phyloP scores from a whole-genome alignment of 768 basidiomycete species.

The Exidia glandulosa region DNA sequence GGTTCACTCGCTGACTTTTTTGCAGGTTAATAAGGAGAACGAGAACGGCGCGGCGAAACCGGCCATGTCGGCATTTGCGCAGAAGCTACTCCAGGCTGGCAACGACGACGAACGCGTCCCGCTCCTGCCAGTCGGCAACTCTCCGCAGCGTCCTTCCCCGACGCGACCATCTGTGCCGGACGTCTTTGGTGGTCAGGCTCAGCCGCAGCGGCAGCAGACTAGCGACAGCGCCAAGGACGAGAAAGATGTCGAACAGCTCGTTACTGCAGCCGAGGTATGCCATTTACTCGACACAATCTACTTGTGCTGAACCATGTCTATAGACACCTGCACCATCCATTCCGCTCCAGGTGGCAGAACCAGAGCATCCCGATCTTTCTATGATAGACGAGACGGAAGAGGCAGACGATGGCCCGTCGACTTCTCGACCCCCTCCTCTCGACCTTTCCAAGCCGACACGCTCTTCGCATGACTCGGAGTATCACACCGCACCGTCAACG shows the following conservation, averaged over 20 bases:
- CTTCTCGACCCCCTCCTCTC: neutral
- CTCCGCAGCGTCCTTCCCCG: neutral
- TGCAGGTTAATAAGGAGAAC: neutral
- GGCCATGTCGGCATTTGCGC: slow-evolving; percentile 3
- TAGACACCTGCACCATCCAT: no score
- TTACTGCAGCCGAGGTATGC: no score
- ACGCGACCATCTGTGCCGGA: neutral
- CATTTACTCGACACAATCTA: no score
- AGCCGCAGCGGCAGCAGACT: neutral
- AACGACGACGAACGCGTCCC: neutral
- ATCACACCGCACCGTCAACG: neutral
- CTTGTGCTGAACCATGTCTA: no score
- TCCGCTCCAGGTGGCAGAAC: neutral
- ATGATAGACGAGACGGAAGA: slow-evolving; percentile 67
- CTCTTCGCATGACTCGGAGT: neutral
- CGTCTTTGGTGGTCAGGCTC: neutral
- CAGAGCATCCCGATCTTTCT: slow-evolving; percentile 38
- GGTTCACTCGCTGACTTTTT: neutral
- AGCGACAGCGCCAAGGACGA: neutral
- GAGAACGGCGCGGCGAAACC: neutral
- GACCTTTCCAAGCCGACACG: neutral
- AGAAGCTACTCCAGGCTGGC: slow-evolving; percentile 1
- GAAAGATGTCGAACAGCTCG: neutral
- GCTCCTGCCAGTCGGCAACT: neutral
- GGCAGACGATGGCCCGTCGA: slow-evolving; percentile 25